phyloP scores from a whole-genome alignment of 768 basidiomycete species.

The Leccinum subgranulosum region DNA sequence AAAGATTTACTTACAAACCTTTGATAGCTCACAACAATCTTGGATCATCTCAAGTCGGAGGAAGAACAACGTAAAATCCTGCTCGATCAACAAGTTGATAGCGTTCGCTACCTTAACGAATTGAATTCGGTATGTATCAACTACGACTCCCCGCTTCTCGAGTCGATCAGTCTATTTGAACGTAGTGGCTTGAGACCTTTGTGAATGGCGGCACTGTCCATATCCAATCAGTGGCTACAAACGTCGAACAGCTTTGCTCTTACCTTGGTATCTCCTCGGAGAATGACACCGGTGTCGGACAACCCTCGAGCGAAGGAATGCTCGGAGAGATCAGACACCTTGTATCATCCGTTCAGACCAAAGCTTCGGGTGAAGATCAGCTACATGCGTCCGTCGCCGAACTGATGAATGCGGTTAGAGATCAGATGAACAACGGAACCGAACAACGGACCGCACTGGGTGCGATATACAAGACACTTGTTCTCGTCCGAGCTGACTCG shows the following conservation, averaged over 20 bases:
- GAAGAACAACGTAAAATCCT: constrained; percentile 46
- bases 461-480: constrained; percentile 17
- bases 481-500: constrained; percentile 7
- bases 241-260: constrained; percentile 57
- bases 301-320: constrained; percentile 23
- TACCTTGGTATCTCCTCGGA: constrained; percentile 43
- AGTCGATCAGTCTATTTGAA: background rate
- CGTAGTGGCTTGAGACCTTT: constrained; percentile 80
- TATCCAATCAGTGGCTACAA: constrained; percentile 57
- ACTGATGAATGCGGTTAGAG: constrained; percentile 38
- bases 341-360: constrained; percentile 31
- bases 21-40: constrained; percentile 41
- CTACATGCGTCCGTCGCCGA: constrained; percentile 36
- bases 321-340: constrained; percentile 36
- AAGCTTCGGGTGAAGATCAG: constrained; percentile 28
- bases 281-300: constrained; percentile 9
- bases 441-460: constrained; percentile 42
- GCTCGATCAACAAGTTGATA: constrained; percentile 68
- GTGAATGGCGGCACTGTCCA: constrained; percentile 75
- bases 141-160: background rate
- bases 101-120: constrained; percentile 74
- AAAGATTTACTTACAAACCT: background rate
- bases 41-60: constrained; percentile 46
- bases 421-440: constrained; percentile 36
- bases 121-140: constrained; percentile 55